Conservation (phyloP, 164 flowering plant species). For the Chimonanthus salicifolius region DNA sequence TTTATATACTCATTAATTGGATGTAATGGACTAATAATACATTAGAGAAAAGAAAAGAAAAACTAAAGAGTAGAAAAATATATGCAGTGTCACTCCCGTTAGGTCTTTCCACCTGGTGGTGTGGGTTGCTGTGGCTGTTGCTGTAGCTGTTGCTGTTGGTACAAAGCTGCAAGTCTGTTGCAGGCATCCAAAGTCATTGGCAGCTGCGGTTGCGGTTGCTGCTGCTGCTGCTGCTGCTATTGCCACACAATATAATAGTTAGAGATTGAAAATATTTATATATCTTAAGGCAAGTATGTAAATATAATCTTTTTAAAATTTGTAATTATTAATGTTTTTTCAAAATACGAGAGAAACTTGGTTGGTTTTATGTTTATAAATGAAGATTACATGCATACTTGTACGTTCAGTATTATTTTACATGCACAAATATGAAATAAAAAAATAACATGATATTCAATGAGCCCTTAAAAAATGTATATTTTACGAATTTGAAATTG, state of each 20-base stretch:
- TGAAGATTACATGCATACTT: no score
- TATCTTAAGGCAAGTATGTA: no score
- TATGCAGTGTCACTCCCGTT: not conserved
- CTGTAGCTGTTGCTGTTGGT: constrained; percentile 49
- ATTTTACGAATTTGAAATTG: not conserved
- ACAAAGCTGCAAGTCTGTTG: constrained; percentile 59
- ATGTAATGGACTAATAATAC: no score
- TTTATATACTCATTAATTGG: no score
- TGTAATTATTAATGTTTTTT: not conserved
- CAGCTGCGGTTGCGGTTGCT: constrained; percentile 26
- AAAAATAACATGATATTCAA: not conserved
- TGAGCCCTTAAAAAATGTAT: not conserved
- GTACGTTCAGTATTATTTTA: no score
- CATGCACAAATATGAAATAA: not conserved
- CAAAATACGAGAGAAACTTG: not conserved
- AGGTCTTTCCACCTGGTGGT: not conserved
- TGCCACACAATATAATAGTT: not conserved
- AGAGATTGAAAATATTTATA: not conserved
- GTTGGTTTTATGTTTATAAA: not conserved
- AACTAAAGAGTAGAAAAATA: no score
- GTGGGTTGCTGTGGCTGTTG: constrained; percentile 4
- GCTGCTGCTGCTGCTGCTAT: not conserved
- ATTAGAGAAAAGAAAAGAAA: no score
- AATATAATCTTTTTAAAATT: not conserved
- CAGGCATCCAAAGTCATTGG: constrained; percentile 67